phyloP scores from a whole-genome alignment of 2,329 filamentous ascomycete genomes.

The Westerdykella sp. region DNA sequence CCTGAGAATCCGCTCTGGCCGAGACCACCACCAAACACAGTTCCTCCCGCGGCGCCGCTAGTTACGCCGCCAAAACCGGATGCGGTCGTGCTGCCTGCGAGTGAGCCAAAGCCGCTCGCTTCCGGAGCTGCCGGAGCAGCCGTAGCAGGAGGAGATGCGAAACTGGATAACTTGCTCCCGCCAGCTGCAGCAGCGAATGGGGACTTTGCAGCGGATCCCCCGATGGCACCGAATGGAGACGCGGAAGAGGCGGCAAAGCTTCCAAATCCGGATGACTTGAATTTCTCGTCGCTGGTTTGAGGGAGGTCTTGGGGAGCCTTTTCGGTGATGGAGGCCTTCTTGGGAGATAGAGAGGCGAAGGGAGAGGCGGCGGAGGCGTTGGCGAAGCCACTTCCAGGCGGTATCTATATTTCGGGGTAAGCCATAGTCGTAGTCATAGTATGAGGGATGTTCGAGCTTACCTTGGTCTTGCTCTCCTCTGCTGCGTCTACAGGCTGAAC shows the following conservation, averaged over 20 bases:
- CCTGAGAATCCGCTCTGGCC: constrained; percentile 24
- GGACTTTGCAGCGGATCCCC: constrained; percentile 15
- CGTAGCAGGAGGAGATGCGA: constrained; percentile 17
- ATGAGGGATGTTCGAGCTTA: constrained; percentile 7
- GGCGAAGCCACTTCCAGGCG: constrained; percentile 39
- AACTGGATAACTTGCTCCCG: constrained; percentile 23
- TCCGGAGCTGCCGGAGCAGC: constrained; percentile 7
- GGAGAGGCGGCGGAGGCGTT: constrained; percentile 44
- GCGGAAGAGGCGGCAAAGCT: constrained; percentile 35
- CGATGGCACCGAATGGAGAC: constrained; percentile 33
- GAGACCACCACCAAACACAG: constrained; percentile 36
- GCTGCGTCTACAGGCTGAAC: constrained; percentile 12
- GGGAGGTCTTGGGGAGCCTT: constrained; percentile 17
- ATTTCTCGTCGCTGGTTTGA: constrained; percentile 43
- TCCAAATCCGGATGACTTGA: constrained; percentile 46
- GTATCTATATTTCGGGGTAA: constrained; percentile 23
- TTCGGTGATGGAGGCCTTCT: constrained; percentile 21
- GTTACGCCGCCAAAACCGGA: constrained; percentile 26
- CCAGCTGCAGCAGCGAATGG: constrained; percentile 32
- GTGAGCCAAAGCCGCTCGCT: constrained; percentile 28
- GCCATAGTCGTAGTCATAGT: neutral
- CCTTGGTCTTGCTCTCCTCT: constrained; percentile 20
- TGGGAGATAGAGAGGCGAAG: constrained; percentile 41
- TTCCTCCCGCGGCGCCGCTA: constrained; percentile 6
- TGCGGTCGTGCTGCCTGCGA: constrained; percentile 26